phyloP scores from a whole-genome alignment of 2,329 filamentous ascomycete species.

The Scortechinia acanthostroma region DNA sequence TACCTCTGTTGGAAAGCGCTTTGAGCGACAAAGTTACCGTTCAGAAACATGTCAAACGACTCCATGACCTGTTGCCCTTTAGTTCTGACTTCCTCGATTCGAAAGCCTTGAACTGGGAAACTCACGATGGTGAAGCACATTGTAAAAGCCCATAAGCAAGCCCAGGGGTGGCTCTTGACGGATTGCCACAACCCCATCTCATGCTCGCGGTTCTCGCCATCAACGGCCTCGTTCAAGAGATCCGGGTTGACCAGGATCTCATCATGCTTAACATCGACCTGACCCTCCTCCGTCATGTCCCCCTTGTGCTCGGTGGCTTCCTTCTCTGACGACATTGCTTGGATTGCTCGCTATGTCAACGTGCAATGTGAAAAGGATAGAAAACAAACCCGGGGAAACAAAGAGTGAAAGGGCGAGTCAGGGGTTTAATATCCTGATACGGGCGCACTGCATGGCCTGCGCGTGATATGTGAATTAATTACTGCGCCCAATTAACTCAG shows the following conservation, averaged over 20 bases:
- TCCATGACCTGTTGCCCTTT: conserved; percentile 36
- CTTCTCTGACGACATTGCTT: not conserved
- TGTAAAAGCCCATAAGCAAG: conserved; percentile 35
- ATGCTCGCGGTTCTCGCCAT: conserved; percentile 33
- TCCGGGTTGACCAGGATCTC: conserved; percentile 24
- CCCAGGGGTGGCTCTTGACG: conserved; percentile 29
- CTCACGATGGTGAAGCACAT: conserved; percentile 41
- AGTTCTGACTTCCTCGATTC: too few species aligned
- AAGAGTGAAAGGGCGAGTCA: too few species aligned
- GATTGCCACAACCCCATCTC: conserved; percentile 27
- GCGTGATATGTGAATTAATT: too few species aligned
- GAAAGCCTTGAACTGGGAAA: conserved; percentile 4
- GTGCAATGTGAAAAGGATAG: too few species aligned
- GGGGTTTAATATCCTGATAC: too few species aligned
- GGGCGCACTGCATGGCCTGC: too few species aligned
- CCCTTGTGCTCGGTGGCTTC: conserved; percentile 4
- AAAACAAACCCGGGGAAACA: too few species aligned
- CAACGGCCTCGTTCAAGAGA: conserved; percentile 28
- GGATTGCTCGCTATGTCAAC: too few species aligned
- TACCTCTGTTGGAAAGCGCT: conserved; percentile 24
- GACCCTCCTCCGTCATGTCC: conserved; percentile 5
- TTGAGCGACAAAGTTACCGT: conserved; percentile 34
- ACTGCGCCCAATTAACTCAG: too few species aligned
- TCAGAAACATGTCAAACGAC: conserved; percentile 38
- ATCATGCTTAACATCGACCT: conserved; percentile 16